A percentile compares a stretch with the other conserved stretches of the same genome.
These are phyloP conservation scores for Taphrina wiesneri DNA, from an alignment of 1,139 yeast genomes.

Conservation along the genomic window DNA sequence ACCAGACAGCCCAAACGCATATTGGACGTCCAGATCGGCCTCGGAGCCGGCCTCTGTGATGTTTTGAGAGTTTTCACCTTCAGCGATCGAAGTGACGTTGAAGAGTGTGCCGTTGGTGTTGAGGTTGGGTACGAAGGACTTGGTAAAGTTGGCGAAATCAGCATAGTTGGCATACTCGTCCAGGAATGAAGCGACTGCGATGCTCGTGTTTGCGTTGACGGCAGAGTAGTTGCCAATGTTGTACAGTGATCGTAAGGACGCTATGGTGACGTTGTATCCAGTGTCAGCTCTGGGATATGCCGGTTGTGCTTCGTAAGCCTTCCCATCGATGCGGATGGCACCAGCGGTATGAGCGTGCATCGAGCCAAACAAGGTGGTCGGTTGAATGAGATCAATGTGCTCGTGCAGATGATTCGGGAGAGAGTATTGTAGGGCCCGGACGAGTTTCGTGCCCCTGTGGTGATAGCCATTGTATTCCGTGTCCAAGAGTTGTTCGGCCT, in stretches of 20 bases:
- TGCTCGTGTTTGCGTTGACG: conserved; percentile 3
- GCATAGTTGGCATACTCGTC: conserved; percentile 22
- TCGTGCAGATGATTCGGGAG: conserved; percentile 18
- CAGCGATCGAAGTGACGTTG: conserved; percentile 4
- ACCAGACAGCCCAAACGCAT: conserved; percentile 17
- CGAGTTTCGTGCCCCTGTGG: conserved; percentile 4
- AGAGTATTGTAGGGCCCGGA: conserved; percentile 19
- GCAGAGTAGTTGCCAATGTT: conserved; percentile 8
- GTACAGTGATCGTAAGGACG: conserved; percentile 21
- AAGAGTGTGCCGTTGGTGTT: not conserved
- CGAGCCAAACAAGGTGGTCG: conserved; percentile 28
- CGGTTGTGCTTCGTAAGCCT: not conserved
- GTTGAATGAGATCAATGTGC: conserved; percentile 26
- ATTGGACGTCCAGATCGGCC: conserved; percentile 28
- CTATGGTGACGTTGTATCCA: conserved; percentile 7
- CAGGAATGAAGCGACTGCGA: conserved; percentile 19
- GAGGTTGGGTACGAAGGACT: conserved; percentile 12
- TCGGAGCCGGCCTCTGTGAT: conserved; percentile 2
- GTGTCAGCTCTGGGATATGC: not conserved
- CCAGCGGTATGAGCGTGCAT: not conserved
- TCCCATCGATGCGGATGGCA: conserved; percentile 2
- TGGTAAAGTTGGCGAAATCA: conserved; percentile 6
- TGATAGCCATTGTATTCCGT: conserved; percentile 7
- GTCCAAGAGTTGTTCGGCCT: conserved; percentile 18
- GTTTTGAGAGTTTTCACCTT: conserved; percentile 9